These are phyloP conservation scores for Candida qinlingensis DNA, from an alignment of 805 yeast species.

Conservation along the genomic window DNA sequence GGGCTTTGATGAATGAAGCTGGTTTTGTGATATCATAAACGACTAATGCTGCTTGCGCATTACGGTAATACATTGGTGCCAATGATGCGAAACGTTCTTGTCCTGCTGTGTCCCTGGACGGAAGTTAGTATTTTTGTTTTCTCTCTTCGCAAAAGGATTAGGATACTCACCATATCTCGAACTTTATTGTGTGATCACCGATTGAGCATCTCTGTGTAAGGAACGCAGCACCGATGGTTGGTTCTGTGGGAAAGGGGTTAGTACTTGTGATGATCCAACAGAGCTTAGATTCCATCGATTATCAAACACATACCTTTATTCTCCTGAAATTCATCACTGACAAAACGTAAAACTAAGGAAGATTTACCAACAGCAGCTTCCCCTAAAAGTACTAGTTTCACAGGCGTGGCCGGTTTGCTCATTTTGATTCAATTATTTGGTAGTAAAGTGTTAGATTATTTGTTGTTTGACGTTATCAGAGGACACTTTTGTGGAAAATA, in stretches of 20 bases:
- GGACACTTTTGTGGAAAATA: neutral
- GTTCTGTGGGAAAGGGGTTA: slow-evolving; percentile 42
- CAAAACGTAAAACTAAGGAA: slow-evolving; percentile 86
- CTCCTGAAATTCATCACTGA: slow-evolving; percentile 92
- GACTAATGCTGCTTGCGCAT: slow-evolving; percentile 94
- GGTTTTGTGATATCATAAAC: slow-evolving; percentile 96
- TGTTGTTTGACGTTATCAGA: neutral
- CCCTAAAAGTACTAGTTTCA: slow-evolving; percentile 86
- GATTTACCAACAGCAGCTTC: slow-evolving; percentile 99
- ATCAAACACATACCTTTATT: slow-evolving; percentile 48
- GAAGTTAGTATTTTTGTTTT: neutral
- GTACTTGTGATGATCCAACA: neutral
- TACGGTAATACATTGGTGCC: slow-evolving; percentile 96
- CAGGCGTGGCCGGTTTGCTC: slow-evolving; percentile 52
- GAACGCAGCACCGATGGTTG: slow-evolving; percentile 97
- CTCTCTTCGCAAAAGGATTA: too few species aligned
- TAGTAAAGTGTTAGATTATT: too few species aligned
- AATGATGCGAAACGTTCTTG: slow-evolving; percentile 94
- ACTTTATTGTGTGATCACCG: slow-evolving; percentile 81
- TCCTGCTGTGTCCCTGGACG: slow-evolving; percentile 80
- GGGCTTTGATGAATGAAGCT: slow-evolving; percentile 89
- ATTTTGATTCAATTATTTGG: neutral
- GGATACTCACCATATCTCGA: slow-evolving; percentile 65
- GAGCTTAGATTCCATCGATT: neutral
- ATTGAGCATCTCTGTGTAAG: slow-evolving; percentile 89